Base-by-base conservation (phyloP, 2,329 filamentous ascomycete species). In the Diplodia seriata region DNA sequence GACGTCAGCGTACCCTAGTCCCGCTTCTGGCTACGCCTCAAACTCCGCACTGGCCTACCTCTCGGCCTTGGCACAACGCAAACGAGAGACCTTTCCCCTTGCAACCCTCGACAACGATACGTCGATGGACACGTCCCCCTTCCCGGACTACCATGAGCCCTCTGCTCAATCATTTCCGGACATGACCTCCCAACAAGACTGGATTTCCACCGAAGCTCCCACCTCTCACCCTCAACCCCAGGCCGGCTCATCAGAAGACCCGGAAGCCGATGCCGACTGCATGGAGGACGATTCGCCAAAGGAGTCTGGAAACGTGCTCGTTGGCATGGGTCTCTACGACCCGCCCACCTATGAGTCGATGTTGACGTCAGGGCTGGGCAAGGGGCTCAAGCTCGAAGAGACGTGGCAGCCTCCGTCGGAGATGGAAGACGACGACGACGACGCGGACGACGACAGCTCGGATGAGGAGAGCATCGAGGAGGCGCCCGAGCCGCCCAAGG, bases 261-360 rank as follows among this genome's bases (percentile, higher is more conserved):
- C 81, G 11, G 43, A 69, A 11, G 54, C 61, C 8, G 70, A 73
- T 33, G 67, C 70, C 2, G 81, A 84, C 62, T 79, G 83, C 15
- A 75, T 76, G 23, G 77, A 84, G 12, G 85, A 88, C 57, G 85
- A 86, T 68, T 75, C 79, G 6, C 71, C 86, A 57, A 87, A 87
- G 33, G 76, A 83, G 31, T 82, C 85, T 15, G 90, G 88, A 47
- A 91, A 93, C 73, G 90, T 93, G 69, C 84, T 94, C 1, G 85
- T 93, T n/a, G 91, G 91, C 23, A 90, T 95, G 86, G 92, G 92
- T 0, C 85, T 95, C 0, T 95, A 95, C 77, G 91, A 93, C 73
- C 82, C 86, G 4, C 91, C 91, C 0, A 89, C 89, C 67, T 89
- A 56, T 85, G 85, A 29, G 80, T 85, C 8, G 76, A 81, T 1